Conservation (phyloP, 78 protist genomes). For the Dictyostelium brefeldianum region DNA sequence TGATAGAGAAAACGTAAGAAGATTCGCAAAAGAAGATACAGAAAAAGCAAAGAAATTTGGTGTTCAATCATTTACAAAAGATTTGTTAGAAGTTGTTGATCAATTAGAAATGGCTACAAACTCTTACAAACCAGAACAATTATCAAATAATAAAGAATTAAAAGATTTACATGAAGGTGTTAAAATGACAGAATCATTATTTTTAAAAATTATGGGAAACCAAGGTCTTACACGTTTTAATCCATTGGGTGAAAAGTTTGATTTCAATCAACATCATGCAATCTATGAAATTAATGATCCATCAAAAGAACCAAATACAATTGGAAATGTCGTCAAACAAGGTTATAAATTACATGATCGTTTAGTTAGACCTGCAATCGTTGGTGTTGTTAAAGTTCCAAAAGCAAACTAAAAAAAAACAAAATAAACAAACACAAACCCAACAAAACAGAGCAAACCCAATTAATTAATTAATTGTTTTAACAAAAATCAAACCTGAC, state of each 20-base stretch:
- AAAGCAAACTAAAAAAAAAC: neutral
- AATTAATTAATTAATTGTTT: neutral
- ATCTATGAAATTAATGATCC: conserved; percentile 66
- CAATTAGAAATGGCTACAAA: conserved; percentile 69
- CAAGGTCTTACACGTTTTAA: conserved; percentile 46
- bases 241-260: conserved; percentile 79
- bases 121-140: conserved; percentile 16
- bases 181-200: conserved; percentile 66
- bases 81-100: conserved; percentile 63
- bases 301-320: conserved; percentile 43
- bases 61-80: conserved; percentile 68
- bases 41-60: conserved; percentile 81
- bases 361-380: conserved; percentile 67
- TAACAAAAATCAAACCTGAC: neutral
- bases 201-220: conserved; percentile 78
- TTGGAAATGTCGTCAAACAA: conserved; percentile 48
- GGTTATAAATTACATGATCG: conserved; percentile 68
- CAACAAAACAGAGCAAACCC: neutral
- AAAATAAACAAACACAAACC: neutral
- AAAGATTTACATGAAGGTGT: conserved; percentile 64
- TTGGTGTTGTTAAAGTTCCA: conserved; percentile 53
- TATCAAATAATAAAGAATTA: conserved; percentile 30
- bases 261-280: conserved; percentile 59
- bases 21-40: conserved; percentile 48
- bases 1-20: conserved; percentile 73